Base-by-base conservation (phyloP, 768 basidiomycete species). In the Lentinula detonsa region DNA sequence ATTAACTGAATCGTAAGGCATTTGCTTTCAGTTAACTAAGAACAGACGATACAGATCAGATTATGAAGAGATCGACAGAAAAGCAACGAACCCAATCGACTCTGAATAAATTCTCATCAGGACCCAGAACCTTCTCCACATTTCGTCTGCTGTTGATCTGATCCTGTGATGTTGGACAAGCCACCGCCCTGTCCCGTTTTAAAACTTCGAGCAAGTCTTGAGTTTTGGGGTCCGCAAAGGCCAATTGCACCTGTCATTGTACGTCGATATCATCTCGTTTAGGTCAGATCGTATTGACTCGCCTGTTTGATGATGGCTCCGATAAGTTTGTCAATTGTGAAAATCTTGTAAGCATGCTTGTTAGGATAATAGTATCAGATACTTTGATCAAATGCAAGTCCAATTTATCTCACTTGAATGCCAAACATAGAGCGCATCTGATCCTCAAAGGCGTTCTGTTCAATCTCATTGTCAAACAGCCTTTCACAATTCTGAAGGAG, bases 301-400 rank as follows among this genome's bases (percentile, higher is more conserved):
- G 91, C 92, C 76, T 95, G 93, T 70, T 97, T 98, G 73, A 99
- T 86, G 62, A 98, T 81, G 1, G 85, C 80, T 1, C 90, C 90
- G 46, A 98, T 82, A 39, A 98, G 79, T 72, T 97, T 95, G 75
- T 99, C 96, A 28, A 97, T 78, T 0, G 96, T 98, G 73, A 97
- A 99, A 67, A 94, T 84, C 69, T 88, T 89, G 72, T 93, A 98
- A 0, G 87, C 87, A 31, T 91, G 78, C 88, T 90, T 63, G 3
- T 28, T 45, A 28, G 11, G 9, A 42, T 13, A 59, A 39, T 10
- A 4, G 33, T 15, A 63, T 34, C 10, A 45, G 33, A 46, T 58
- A 11, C 4, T 21, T 18, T 23, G 28, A 28, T 23, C 39, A n/a
- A n/a, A 33, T 15, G 9, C 4, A 21, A 35, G 28, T 45, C 10